Percentiles rank a stretch among this genome's conserved stretches.
These are phyloP conservation scores for Mortierella sp. DNA, from an alignment of 371 early-diverging fungal genomes.

Conservation along the genomic window DNA sequence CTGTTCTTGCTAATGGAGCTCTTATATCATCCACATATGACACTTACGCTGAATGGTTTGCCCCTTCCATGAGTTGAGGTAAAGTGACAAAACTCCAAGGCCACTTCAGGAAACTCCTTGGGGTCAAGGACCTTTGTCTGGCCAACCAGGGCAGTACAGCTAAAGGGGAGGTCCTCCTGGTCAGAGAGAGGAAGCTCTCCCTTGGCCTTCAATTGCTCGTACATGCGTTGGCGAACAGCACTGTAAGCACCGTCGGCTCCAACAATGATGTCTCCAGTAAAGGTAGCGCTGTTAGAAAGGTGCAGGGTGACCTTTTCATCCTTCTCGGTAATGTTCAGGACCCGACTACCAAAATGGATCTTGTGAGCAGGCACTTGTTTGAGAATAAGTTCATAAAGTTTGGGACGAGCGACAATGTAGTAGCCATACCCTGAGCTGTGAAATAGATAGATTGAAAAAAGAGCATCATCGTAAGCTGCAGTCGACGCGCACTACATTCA, in stretches of 20 bases:
- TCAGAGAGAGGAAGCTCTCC: slow-evolving; percentile 7
- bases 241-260: slow-evolving; percentile 25
- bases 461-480: no score
- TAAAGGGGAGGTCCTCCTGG: neutral
- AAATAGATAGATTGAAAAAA: neutral
- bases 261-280: slow-evolving; percentile 10
- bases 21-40: no score
- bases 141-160: slow-evolving; percentile 14
- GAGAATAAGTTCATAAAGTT: slow-evolving; percentile 15
- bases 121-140: neutral
- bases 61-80: neutral
- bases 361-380: slow-evolving; percentile 9
- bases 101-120: slow-evolving; percentile 10
- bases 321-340: neutral
- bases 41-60: neutral
- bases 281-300: slow-evolving; percentile 1
- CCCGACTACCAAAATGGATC: slow-evolving; percentile 9
- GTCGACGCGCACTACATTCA: no score
- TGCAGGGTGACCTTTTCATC: neutral
- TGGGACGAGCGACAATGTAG: slow-evolving; percentile 9
- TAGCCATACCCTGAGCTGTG: slow-evolving; percentile 5
- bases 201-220: neutral
- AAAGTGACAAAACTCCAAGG: neutral
- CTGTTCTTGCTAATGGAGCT: no score
- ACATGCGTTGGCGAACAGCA: slow-evolving; percentile 15